A percentile compares a stretch with the other conserved stretches of the same genome.
Conservation (phyloP, 495 filamentous ascomycete genomes). For the Chaetomium tenue region DNA sequence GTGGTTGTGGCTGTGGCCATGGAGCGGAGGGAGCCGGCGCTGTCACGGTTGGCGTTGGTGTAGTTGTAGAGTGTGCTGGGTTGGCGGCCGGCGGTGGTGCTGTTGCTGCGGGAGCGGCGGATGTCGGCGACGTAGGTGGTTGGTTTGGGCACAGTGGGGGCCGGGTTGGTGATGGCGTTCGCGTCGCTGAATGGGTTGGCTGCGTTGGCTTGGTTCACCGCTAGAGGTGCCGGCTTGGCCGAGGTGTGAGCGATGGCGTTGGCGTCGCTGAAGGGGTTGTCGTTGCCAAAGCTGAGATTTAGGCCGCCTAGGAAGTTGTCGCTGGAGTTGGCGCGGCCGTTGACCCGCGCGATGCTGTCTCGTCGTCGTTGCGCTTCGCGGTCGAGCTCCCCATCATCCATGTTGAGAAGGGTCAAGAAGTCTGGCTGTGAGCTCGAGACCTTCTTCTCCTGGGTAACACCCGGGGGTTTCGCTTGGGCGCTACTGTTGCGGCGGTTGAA, state of each 20-base stretch:
- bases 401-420: slow-evolving; percentile 41
- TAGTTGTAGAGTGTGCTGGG: slow-evolving; percentile 27
- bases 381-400: slow-evolving; percentile 40
- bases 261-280: slow-evolving; percentile 43
- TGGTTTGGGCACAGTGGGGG: slow-evolving; percentile 28
- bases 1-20: slow-evolving; percentile 24
- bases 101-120: slow-evolving; percentile 45
- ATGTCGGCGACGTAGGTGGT: slow-evolving; percentile 45
- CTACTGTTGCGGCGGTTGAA: slow-evolving; percentile 37
- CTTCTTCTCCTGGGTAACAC: slow-evolving; percentile 29
- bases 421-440: slow-evolving; percentile 36
- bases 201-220: slow-evolving; percentile 20
- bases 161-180: slow-evolving; percentile 46
- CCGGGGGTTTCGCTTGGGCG: slow-evolving; percentile 22
- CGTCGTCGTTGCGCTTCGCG: slow-evolving; percentile 36
- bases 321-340: slow-evolving; percentile 31
- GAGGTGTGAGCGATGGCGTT: slow-evolving; percentile 43
- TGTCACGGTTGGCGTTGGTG: slow-evolving; percentile 30
- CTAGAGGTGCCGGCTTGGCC: slow-evolving; percentile 39
- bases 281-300: slow-evolving; percentile 38
- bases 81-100: slow-evolving; percentile 23
- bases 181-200: slow-evolving; percentile 43
- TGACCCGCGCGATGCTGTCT: slow-evolving; percentile 31
- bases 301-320: slow-evolving; percentile 44
- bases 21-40: slow-evolving; percentile 33